These are phyloP conservation scores for Colletotrichum kahawae DNA, from an alignment of 2,329 filamentous ascomycete genomes.

Conservation along the genomic window DNA sequence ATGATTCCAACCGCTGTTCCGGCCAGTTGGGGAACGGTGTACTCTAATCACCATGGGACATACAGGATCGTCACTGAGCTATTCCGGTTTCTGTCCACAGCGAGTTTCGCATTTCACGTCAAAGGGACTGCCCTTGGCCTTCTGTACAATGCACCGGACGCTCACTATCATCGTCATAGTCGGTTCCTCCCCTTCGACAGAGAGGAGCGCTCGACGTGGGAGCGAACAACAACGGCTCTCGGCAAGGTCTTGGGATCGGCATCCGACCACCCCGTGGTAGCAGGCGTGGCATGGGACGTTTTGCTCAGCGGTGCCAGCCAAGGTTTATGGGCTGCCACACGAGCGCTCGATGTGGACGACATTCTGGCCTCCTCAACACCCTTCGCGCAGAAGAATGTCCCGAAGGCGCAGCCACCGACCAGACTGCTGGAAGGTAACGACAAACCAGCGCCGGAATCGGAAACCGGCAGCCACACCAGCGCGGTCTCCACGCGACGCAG, in stretches of 20 bases:
- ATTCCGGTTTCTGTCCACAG: constrained; percentile 51
- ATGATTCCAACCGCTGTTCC: constrained; percentile 53
- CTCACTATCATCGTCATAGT: constrained; percentile 54
- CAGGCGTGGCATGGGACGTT: constrained; percentile 62
- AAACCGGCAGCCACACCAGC: background rate
- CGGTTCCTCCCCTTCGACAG: constrained; percentile 49
- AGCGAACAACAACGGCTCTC: constrained; percentile 49
- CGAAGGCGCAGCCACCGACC: background rate
- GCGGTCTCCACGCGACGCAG: constrained; percentile 1
- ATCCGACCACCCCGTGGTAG: constrained; percentile 62
- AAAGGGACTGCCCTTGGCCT: constrained; percentile 49
- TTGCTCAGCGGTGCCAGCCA: constrained; percentile 58
- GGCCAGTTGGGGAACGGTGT: constrained; percentile 49
- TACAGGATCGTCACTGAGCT: constrained; percentile 47
- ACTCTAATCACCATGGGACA: constrained; percentile 42
- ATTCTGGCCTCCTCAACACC: constrained; percentile 48
- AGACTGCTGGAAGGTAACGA: background rate
- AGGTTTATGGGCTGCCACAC: constrained; percentile 62
- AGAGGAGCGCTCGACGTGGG: constrained; percentile 46
- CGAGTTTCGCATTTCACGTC: constrained; percentile 49
- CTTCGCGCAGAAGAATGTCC: constrained; percentile 25
- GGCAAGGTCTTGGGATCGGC: constrained; percentile 54
- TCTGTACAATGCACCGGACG: constrained; percentile 50
- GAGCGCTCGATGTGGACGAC: constrained; percentile 53
- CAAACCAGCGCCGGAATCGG: constrained; percentile 7